These are phyloP conservation scores for Reutealis trisperma DNA, from an alignment of 345 rosid species.

Conservation along the genomic window DNA sequence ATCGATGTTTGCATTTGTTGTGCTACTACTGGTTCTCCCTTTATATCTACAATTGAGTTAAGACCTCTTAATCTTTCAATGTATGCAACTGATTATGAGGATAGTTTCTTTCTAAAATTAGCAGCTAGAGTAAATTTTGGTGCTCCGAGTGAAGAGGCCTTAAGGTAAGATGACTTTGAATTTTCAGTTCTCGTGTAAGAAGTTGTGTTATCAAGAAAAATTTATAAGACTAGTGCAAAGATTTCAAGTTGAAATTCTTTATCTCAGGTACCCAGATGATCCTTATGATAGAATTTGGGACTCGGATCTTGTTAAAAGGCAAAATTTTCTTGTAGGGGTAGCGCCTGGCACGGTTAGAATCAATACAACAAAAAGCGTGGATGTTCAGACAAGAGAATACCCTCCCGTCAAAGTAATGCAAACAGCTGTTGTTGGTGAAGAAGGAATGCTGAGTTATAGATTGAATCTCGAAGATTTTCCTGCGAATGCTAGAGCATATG, in stretches of 20 bases:
- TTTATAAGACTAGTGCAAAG: neutral
- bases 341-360: conserved; percentile 81
- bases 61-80: conserved; percentile 83
- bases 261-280: conserved; percentile 94
- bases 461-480: conserved; percentile 93
- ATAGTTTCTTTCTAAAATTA: conserved; percentile 72
- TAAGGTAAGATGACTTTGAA: conserved; percentile 52
- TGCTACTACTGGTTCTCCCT: conserved; percentile 88
- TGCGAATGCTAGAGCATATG: conserved; percentile 90
- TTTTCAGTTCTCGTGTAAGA: neutral
- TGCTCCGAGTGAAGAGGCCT: conserved; percentile 57
- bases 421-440: conserved; percentile 89
- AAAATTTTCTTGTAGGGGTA: conserved; percentile 78
- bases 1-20: conserved; percentile 87
- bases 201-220: neutral
- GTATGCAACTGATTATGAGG: conserved; percentile 91
- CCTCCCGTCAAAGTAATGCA: conserved; percentile 99
- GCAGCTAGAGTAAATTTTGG: conserved; percentile 97
- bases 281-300: conserved; percentile 99
- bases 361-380: conserved; percentile 60
- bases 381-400: conserved; percentile 70
- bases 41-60: conserved; percentile 86
- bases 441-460: conserved; percentile 70
- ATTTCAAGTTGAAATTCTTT: neutral
- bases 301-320: conserved; percentile 81